A percentile compares a stretch with the other conserved stretches of the same genome.
phyloP scores from a whole-genome alignment of 1,139 yeast species.

The Nakaseomyces kungkrabaensis region DNA sequence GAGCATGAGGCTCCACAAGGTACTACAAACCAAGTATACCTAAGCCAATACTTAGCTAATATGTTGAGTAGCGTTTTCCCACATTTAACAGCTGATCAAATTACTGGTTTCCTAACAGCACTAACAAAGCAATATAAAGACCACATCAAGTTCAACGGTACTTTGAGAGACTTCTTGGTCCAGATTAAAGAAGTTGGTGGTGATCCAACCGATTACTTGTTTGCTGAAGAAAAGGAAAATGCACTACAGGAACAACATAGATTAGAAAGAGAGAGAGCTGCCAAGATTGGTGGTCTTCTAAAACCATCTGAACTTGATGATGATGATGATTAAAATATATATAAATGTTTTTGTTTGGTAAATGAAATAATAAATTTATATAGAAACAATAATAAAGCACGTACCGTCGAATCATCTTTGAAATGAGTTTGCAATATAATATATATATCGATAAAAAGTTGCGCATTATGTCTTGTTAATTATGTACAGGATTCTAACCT shows the following conservation, averaged over 20 bases:
- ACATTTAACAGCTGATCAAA: conserved; percentile 75
- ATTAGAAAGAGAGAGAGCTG: conserved; percentile 69
- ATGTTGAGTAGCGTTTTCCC: conserved; percentile 84
- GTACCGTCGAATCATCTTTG: no score
- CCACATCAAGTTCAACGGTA: conserved; percentile 67
- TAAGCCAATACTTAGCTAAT: conserved; percentile 74
- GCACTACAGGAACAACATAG: conserved; percentile 62
- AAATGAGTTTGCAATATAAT: no score
- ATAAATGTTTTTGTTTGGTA: background rate
- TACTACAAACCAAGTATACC: conserved; percentile 66
- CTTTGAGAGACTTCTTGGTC: conserved; percentile 88
- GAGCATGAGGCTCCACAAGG: conserved; percentile 74
- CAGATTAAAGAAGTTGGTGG: conserved; percentile 96
- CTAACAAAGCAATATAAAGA: conserved; percentile 66
- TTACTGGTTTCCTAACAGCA: conserved; percentile 70
- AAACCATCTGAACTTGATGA: conserved; percentile 97
- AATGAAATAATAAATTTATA: background rate
- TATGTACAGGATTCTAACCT: conserved; percentile 1
- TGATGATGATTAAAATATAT: conserved; percentile 15
- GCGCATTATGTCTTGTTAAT: background rate
- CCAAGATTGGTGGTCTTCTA: conserved; percentile 84
- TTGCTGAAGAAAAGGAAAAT: conserved; percentile 84
- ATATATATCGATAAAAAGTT: background rate
- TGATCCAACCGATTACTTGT: conserved; percentile 80
- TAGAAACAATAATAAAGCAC: background rate